These are phyloP conservation scores for Penicillium rolfsii DNA, from an alignment of 2,329 filamentous ascomycete genomes.

Conservation along the genomic window DNA sequence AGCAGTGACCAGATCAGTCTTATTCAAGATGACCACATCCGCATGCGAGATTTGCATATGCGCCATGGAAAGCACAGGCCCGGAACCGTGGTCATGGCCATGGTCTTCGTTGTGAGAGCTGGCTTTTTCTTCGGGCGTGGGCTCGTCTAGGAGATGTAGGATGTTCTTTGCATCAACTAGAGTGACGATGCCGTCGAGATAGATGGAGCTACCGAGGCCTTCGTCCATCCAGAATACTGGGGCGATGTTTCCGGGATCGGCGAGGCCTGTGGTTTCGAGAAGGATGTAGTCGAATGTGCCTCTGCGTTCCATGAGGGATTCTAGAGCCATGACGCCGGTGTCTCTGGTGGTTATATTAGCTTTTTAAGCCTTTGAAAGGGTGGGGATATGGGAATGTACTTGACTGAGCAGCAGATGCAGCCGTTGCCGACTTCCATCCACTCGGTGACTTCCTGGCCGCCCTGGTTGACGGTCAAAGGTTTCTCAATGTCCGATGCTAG, in stretches of 20 bases:
- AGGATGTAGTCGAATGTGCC: conserved; percentile 97
- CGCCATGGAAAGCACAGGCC: conserved; percentile 81
- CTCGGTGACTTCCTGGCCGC: conserved; percentile 80
- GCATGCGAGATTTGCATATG: conserved; percentile 97
- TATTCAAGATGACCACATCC: conserved; percentile 93
- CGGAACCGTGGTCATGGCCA: conserved; percentile 45
- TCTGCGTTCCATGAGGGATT: conserved; percentile 91
- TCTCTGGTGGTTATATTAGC: conserved; percentile 60
- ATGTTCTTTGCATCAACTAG: conserved; percentile 96
- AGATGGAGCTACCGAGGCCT: conserved; percentile 90
- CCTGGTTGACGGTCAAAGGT: conserved; percentile 85
- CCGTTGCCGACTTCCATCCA: conserved; percentile 97
- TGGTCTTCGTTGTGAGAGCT: conserved; percentile 56
- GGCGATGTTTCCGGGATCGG: conserved; percentile 92
- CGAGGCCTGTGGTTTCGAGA: conserved; percentile 91
- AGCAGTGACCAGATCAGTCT: conserved; percentile 77
- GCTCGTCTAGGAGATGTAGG: conserved; percentile 76
- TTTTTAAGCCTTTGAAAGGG: not conserved
- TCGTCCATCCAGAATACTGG: conserved; percentile 98
- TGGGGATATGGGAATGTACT: conserved; percentile 55
- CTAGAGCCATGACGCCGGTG: conserved; percentile 89
- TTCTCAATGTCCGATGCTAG: conserved; percentile 92
- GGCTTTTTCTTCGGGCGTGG: conserved; percentile 46
- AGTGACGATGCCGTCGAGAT: conserved; percentile 94
- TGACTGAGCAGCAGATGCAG: conserved; percentile 97